phyloP scores from a whole-genome alignment of 1,284 basidiomycete genomes.

The Wallemia ichthyophaga region DNA sequence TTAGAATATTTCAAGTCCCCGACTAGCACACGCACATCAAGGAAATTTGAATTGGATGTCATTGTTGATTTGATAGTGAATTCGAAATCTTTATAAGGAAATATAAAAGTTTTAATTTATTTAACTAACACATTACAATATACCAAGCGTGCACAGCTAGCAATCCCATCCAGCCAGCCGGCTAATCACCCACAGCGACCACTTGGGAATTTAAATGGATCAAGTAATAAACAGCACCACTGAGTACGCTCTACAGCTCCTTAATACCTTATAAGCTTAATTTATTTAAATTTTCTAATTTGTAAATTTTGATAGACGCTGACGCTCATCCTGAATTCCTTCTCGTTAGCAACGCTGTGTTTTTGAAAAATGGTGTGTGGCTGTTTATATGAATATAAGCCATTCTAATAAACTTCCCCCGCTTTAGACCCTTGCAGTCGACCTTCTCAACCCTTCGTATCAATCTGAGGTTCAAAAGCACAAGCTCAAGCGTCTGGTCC shows the following conservation, averaged over 20 bases:
- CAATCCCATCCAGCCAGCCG: no score
- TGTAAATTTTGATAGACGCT: background rate
- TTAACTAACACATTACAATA: no score
- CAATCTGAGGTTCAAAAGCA: constrained; percentile 66
- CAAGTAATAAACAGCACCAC: no score
- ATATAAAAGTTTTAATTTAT: background rate
- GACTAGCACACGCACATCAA: constrained; percentile 17
- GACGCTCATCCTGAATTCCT: background rate
- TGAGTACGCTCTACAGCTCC: no score
- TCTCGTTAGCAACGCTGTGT: background rate
- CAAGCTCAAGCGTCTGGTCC: constrained; percentile 99
- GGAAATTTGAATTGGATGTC: constrained; percentile 19
- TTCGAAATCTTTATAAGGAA: background rate
- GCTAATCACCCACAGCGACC: no score
- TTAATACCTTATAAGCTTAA: no score
- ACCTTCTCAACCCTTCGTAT: constrained; percentile 83
- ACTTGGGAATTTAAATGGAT: no score
- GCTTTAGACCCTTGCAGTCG: constrained; percentile 71
- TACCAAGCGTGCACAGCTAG: no score
- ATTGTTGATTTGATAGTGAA: background rate
- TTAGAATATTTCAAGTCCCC: background rate
- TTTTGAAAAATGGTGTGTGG: background rate
- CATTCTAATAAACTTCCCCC: background rate
- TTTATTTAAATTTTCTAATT: background rate
- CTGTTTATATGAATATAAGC: no score